Conservation (phyloP, 169 alveolate genomes). For the Plasmodium adleri region DNA sequence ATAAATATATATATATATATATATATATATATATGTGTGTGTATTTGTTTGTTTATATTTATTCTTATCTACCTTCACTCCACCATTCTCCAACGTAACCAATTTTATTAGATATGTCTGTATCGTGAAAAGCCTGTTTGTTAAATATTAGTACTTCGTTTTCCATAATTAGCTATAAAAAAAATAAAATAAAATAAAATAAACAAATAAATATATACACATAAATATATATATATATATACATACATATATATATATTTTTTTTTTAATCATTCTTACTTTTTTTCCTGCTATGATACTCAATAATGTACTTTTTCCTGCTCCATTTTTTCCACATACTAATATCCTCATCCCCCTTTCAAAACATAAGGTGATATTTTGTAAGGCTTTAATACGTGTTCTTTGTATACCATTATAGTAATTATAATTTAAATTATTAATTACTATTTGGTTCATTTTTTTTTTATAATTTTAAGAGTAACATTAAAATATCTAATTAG, state of each 20-base stretch:
- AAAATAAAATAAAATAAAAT: not conserved
- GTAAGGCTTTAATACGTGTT: constrained; percentile 23
- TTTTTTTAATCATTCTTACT: constrained; percentile 4
- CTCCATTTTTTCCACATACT: constrained; percentile 76
- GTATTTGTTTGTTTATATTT: not conserved
- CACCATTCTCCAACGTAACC: constrained; percentile 77
- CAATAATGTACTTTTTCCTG: constrained; percentile 68
- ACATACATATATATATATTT: constrained; percentile 13
- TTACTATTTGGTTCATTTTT: constrained; percentile 50
- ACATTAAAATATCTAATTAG: too few relatives aligned
- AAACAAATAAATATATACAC: not conserved
- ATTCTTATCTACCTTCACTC: constrained; percentile 60
- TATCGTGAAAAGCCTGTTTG: constrained; percentile 61
- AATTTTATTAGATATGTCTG: constrained; percentile 38
- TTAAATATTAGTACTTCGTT: constrained; percentile 44
- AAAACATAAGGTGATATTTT: constrained; percentile 35
- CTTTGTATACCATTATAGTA: constrained; percentile 43
- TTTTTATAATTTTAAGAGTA: not conserved
- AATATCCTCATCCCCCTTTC: constrained; percentile 61
- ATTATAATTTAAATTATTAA: constrained; percentile 48
- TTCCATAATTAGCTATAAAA: constrained; percentile 38
- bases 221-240: not conserved
- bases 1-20: too few relatives aligned
- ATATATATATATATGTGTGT: too few relatives aligned
- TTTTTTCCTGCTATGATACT: constrained; percentile 73